Percentiles rank a stretch among this genome's conserved stretches.
Evolutionary conservation across 2,329 filamentous ascomycete species (phyloP).

Genomic region (Scedosporium aurantiacum): DNA sequence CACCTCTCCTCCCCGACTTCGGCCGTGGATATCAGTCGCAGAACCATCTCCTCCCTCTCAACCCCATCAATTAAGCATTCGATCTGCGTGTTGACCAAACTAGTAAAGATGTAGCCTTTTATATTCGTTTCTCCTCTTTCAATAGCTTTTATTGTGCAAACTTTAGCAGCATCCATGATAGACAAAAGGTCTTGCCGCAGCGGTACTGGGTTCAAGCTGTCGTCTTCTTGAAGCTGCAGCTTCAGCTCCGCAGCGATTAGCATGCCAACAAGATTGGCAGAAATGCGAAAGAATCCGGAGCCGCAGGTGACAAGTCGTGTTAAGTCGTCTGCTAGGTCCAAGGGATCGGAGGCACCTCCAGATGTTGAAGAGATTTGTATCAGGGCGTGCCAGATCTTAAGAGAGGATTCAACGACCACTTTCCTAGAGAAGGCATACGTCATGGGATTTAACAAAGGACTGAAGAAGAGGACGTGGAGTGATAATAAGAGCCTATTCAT

Average conservation of each 20-base stretch:
- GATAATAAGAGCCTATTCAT: constrained; percentile 43
- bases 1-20: constrained; percentile 23
- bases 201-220: constrained; percentile 21
- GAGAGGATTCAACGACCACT: constrained; percentile 32
- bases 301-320: constrained; percentile 25
- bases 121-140: constrained; percentile 41
- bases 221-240: constrained; percentile 28
- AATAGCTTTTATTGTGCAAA: constrained; percentile 29
- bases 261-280: constrained; percentile 23
- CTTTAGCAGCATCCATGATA: constrained; percentile 28
- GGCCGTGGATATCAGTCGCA: constrained; percentile 24
- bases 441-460: constrained; percentile 26
- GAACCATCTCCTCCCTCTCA: constrained; percentile 20
- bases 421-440: constrained; percentile 40
- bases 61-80: constrained; percentile 27
- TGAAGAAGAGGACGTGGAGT: constrained; percentile 43
- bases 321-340: constrained; percentile 19
- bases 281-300: constrained; percentile 28
- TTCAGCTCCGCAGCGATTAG: constrained; percentile 29
- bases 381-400: constrained; percentile 32
- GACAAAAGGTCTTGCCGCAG: constrained; percentile 29
- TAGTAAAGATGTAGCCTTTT: constrained; percentile 36
- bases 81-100: constrained; percentile 28
- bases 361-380: constrained; percentile 12
- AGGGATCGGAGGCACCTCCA: constrained; percentile 2